Evolutionary conservation across 148 eudicot genomes (phyloP).

Genomic region (Nepenthes gracilis): DNA sequence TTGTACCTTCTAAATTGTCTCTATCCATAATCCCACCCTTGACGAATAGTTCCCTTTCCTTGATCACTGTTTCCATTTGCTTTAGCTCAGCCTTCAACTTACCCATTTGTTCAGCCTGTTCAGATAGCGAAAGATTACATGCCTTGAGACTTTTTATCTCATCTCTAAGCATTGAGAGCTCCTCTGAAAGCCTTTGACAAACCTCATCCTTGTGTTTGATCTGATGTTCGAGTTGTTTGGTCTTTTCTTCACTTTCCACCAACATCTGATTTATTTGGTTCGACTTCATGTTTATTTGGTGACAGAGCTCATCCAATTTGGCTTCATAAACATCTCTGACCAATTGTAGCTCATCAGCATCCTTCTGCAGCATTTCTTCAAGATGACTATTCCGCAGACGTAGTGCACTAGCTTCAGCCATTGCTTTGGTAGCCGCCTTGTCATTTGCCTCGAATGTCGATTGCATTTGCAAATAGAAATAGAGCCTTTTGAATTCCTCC

Average conservation of each 20-base stretch:
- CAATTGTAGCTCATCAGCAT: constrained; percentile 42
- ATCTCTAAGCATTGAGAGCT: constrained; percentile 26
- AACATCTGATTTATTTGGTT: constrained; percentile 26
- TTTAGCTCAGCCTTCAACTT: constrained; percentile 29
- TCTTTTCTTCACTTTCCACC: constrained; percentile 33
- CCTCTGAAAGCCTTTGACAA: constrained; percentile 20
- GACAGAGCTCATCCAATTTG: constrained; percentile 31
- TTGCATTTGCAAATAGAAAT: constrained; percentile 51
- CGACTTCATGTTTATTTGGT: constrained; percentile 29
- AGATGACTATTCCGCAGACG: constrained; percentile 42
- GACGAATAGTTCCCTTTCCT: constrained; percentile 35
- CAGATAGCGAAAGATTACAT: constrained; percentile 31
- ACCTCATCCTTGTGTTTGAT: constrained; percentile 35
- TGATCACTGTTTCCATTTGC: constrained; percentile 22
- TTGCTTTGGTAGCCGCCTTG: constrained; percentile 52
- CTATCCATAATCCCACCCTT: constrained; percentile 22
- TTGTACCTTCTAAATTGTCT: constrained; percentile 20
- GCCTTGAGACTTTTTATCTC: constrained; percentile 35
- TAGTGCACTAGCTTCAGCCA: constrained; percentile 64
- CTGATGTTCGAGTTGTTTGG: constrained; percentile 27
- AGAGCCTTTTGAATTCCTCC: constrained; percentile 65
- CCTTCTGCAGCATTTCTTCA: constrained; percentile 43
- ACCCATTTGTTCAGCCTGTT: constrained; percentile 22
- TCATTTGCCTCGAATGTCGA: constrained; percentile 74
- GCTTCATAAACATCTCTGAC: constrained; percentile 45